A percentile compares a stretch with the other conserved stretches of the same genome.
Conservation (phyloP, 2,329 filamentous ascomycete genomes). For the Fusarium poae region DNA sequence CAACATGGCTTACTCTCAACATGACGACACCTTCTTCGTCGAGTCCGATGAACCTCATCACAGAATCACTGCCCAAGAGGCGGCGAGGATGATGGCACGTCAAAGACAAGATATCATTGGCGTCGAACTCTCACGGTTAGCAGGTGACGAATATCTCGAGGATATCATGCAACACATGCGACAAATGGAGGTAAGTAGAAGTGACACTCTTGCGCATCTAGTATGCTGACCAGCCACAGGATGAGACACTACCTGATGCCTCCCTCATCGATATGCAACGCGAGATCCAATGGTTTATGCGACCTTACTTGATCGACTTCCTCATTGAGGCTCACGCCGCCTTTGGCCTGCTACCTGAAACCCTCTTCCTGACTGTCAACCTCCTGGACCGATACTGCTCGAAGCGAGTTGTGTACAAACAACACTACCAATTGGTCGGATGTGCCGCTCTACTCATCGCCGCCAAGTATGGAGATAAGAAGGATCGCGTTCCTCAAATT, state of each 20-base stretch:
- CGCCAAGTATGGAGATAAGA: conserved; percentile 98
- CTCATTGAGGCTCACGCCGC: conserved; percentile 96
- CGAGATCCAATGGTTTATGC: conserved; percentile 99
- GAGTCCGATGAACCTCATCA: conserved; percentile 65
- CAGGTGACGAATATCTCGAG: conserved; percentile 91
- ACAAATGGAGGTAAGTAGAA: conserved; percentile 82
- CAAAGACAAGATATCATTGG: conserved; percentile 89
- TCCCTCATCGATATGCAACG: conserved; percentile 99
- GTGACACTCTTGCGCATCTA: neutral
- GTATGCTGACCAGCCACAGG: conserved; percentile 57
- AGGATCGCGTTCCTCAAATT: conserved; percentile 97
- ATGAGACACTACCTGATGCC: conserved; percentile 92
- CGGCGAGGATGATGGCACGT: conserved; percentile 81
- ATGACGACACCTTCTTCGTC: conserved; percentile 66
- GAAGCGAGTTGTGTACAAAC: conserved; percentile 97
- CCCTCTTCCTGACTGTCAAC: conserved; percentile 95
- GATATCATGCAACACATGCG: conserved; percentile 96
- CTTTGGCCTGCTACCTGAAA: conserved; percentile 93
- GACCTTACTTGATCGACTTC: conserved; percentile 97
- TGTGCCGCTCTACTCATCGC: conserved; percentile 96
- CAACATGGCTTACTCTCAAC: conserved; percentile 63
- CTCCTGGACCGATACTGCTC: conserved; percentile 98
- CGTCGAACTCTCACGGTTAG: conserved; percentile 86
- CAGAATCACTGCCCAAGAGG: conserved; percentile 79
- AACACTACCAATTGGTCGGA: conserved; percentile 97